Conservation (phyloP, 73 alveolate species). For the Paramecium biaurelia region DNA sequence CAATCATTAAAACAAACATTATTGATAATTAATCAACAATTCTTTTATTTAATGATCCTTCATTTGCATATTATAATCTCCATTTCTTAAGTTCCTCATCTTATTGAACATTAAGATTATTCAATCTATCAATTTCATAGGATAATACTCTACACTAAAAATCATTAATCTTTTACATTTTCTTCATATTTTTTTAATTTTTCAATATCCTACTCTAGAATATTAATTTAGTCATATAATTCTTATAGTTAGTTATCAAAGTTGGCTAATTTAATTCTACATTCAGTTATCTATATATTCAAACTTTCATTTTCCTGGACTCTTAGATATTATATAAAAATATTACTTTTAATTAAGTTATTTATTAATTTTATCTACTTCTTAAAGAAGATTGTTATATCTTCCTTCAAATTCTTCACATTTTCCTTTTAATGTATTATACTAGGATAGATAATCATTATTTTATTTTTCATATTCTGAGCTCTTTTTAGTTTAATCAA, state of each 20-base stretch:
- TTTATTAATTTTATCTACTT: neutral
- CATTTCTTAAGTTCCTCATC: neutral
- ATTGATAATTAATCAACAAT: neutral
- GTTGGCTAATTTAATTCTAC: neutral
- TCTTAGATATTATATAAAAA: neutral
- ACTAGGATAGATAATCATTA: neutral
- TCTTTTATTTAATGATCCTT: neutral
- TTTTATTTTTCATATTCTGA: neutral
- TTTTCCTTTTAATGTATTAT: neutral
- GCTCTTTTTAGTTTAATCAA: neutral
- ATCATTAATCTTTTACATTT: neutral
- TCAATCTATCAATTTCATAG: neutral
- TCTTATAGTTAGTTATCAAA: neutral
- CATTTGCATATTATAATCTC: conserved; percentile 29
- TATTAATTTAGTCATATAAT: neutral
- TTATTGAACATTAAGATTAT: neutral
- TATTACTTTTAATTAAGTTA: neutral
- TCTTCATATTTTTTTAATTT: conserved; percentile 17
- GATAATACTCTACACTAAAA: conserved; percentile 20
- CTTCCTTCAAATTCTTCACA: neutral
- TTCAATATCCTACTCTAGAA: neutral
- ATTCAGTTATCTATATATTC: neutral
- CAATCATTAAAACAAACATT: neutral
- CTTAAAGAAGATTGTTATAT: neutral
- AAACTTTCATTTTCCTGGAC: neutral